These are phyloP conservation scores for Colletotrichum sp. DNA, from an alignment of 2,329 filamentous ascomycete genomes.

Conservation along the genomic window DNA sequence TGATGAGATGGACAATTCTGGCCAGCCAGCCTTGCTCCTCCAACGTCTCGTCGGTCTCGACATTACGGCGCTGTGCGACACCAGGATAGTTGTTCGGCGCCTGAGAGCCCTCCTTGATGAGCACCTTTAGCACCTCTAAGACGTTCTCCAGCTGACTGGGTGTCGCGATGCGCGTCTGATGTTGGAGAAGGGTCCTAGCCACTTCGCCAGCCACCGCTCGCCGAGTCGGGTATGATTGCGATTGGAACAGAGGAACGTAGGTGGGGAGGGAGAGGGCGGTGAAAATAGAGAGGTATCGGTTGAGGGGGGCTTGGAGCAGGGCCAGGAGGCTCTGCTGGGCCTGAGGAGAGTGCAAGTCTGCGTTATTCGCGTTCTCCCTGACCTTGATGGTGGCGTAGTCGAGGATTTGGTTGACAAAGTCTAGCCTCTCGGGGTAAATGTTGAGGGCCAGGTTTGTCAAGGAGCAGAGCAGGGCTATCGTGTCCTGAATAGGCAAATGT, in stretches of 20 bases:
- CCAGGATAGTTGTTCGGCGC: conserved; percentile 84
- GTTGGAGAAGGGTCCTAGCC: conserved; percentile 79
- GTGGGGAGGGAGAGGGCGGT: conserved; percentile 93
- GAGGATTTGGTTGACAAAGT: conserved; percentile 95
- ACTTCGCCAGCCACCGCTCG: conserved; percentile 91
- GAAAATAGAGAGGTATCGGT: conserved; percentile 91
- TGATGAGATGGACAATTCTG: conserved; percentile 86
- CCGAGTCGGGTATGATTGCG: conserved; percentile 91
- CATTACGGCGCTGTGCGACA: conserved; percentile 73
- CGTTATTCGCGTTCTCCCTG: conserved; percentile 86
- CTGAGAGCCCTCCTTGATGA: conserved; percentile 93
- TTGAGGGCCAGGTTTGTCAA: conserved; percentile 92
- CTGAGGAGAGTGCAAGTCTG: conserved; percentile 88
- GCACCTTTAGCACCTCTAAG: conserved; percentile 83
- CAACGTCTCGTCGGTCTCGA: conserved; percentile 95
- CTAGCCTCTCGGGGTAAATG: conserved; percentile 89
- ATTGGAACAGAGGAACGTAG: conserved; percentile 87
- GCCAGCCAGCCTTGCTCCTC: conserved; percentile 98
- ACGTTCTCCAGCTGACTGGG: conserved; percentile 85
- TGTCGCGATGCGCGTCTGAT: conserved; percentile 80
- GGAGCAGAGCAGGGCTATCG: conserved; percentile 91
- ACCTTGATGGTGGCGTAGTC: conserved; percentile 89
- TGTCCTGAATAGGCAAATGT: conserved; percentile 91
- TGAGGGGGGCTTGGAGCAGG: conserved; percentile 88
- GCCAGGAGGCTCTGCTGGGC: conserved; percentile 90